phyloP scores from a whole-genome alignment of 2,329 filamentous ascomycete species.

The Penicillium brasilianum region DNA sequence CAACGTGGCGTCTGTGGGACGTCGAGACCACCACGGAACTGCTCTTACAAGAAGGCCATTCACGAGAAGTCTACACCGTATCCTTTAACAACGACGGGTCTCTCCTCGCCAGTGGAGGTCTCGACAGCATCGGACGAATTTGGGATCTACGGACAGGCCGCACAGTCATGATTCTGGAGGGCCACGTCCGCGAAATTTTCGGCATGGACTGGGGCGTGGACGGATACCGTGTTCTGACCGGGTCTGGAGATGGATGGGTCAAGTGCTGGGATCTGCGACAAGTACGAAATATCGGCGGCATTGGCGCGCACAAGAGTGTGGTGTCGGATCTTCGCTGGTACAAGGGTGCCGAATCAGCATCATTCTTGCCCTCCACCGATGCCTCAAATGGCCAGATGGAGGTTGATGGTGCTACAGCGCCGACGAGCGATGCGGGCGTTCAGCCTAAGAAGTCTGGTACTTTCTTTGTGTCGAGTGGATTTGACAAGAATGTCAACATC shows the following conservation, averaged over 20 bases:
- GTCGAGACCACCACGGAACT: constrained; percentile 83
- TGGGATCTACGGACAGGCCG: constrained; percentile 94
- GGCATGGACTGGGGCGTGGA: constrained; percentile 91
- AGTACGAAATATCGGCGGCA: constrained; percentile 78
- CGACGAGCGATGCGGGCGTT: constrained; percentile 40
- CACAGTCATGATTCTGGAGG: constrained; percentile 94
- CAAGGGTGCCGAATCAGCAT: constrained; percentile 78
- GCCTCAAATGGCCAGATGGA: constrained; percentile 66
- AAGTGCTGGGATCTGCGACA: constrained; percentile 98
- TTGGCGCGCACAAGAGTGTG: constrained; percentile 88
- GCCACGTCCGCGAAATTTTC: constrained; percentile 91
- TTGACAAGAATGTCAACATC: constrained; percentile 93
- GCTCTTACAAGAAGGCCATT: constrained; percentile 90
- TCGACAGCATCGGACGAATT: constrained; percentile 92
- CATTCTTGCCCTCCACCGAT: constrained; percentile 63
- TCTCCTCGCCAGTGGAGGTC: constrained; percentile 84
- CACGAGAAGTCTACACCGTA: constrained; percentile 87
- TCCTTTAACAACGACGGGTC: constrained; percentile 92
- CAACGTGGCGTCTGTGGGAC: constrained; percentile 96
- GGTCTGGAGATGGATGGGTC: constrained; percentile 91
- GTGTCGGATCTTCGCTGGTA: constrained; percentile 95
- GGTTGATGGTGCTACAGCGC: constrained; percentile 33
- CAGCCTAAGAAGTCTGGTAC: constrained; percentile 85
- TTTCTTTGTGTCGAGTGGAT: constrained; percentile 88
- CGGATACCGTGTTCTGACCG: constrained; percentile 88